Base-by-base conservation (phyloP, 306 rosid genomes). In the Pterocarpus macrocarpus region DNA sequence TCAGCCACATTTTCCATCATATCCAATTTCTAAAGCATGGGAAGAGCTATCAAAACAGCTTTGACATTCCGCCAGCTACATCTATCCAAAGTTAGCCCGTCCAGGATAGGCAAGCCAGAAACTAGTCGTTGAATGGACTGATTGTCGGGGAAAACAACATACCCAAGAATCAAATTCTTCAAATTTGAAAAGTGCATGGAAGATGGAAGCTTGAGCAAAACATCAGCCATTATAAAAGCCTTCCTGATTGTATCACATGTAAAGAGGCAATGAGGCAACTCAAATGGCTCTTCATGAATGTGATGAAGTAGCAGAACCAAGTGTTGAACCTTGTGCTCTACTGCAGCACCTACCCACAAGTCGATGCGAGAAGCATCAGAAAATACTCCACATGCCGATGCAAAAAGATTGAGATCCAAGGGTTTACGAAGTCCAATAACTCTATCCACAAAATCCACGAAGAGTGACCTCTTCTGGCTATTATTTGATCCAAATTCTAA, bases 21-120 rank as follows among this genome's bases (percentile, higher is more conserved):
- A 43, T 8, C 72, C 80, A 66, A 44, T 7, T 44, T 57, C 50
- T 28, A 43, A 44, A 81, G 80, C 84, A 4, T 73, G 75, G 80
- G 80, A 53, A 35, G 55, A 30, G 57, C 64, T 52, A 81, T 41
- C 12, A 62, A 36, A 7, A 73, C 52, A 64, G 36, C 2, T 13
- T 16, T 22, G 50, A 81, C 80, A 81, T 75, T 44, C 71, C 7
- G 30, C 85, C 85, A 81, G 45, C 56, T 4, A 57, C 76, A 81
- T 1, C 16, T 4, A 56, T 35, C 43, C 71, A 81, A 32, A 7
- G 52, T n/a, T 71, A 81, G 49, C 14, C 44, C 14, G 71, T 80
- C 84, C 22, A 72, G 74, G 50, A 52, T 49, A 16, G 68, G 84
- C 41, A 76, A 73, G 41, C 84, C 79, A 50, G 68, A 80, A 52